Conservation (phyloP, 805 yeast species). For the Barnettozyma sp. region DNA sequence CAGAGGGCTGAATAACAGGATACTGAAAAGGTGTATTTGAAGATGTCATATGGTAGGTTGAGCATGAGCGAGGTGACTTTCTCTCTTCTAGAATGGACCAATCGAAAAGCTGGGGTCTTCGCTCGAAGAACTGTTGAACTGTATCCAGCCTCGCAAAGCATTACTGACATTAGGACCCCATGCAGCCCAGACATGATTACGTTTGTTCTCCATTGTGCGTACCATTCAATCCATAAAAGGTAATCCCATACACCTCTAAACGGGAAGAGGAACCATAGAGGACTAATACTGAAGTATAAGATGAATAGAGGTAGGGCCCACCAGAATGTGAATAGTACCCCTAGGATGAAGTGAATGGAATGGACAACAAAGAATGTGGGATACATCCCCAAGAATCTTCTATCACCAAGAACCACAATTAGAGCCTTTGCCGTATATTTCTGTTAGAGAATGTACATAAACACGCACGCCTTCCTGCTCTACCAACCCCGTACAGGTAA, state of each 20-base stretch:
- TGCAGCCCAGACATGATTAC: conserved; percentile 3
- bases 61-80: conserved; percentile 2
- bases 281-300: conserved; percentile 1
- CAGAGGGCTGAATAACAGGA: background rate
- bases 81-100: conserved; percentile 5
- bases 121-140: conserved; percentile 7
- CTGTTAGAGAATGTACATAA: too few species aligned
- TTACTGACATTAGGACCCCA: conserved; percentile 1
- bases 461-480: too few species aligned
- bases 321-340: conserved; percentile 5
- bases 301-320: conserved; percentile 8
- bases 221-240: conserved; percentile 2
- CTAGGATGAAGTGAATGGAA: conserved; percentile 3
- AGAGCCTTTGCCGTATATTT: too few species aligned
- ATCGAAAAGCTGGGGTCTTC: conserved; percentile 5
- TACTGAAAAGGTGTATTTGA: conserved; percentile 1
- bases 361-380: conserved; percentile 5
- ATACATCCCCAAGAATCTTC: conserved; percentile 7
- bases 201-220: conserved; percentile 8
- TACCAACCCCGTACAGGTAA: background rate
- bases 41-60: conserved; percentile 3
- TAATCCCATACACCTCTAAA: conserved; percentile 7
- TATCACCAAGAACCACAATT: conserved; percentile 3
- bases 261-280: conserved; percentile 8
- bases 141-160: conserved; percentile 9